phyloP scores from a whole-genome alignment of 2,329 filamentous ascomycete species.

The Colletotrichum sp. region DNA sequence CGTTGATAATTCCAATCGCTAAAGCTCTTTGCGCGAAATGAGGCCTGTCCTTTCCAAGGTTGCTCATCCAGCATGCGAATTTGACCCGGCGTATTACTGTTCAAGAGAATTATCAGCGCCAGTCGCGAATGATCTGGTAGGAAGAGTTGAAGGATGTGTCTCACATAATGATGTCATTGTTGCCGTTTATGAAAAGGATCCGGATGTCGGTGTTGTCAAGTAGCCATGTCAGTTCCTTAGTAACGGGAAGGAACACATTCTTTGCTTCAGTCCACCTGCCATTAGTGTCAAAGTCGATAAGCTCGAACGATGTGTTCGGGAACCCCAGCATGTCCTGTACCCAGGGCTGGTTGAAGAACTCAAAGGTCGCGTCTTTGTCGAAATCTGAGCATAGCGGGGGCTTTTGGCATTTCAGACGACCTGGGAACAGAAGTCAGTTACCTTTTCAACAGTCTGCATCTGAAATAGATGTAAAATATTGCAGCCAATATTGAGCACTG shows the following conservation, averaged over 20 bases:
- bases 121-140: neutral
- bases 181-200: neutral
- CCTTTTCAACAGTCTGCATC: accelerated
- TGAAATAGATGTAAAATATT: accelerated
- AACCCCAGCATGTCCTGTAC: neutral
- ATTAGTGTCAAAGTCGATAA: neutral
- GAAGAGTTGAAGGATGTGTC: neutral
- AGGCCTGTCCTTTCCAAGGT: neutral
- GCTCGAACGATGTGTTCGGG: neutral
- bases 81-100: neutral
- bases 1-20: neutral
- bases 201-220: neutral
- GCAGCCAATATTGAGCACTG: neutral
- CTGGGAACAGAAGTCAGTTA: neutral
- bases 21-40: neutral
- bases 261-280: neutral
- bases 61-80: neutral
- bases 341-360: neutral
- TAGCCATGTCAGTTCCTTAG: neutral
- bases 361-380: neutral
- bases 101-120: neutral
- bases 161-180: neutral
- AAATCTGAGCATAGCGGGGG: neutral
- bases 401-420: neutral
- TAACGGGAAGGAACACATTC: neutral